phyloP scores from a whole-genome alignment of 345 rosid species.

The Sonneratia alba region DNA sequence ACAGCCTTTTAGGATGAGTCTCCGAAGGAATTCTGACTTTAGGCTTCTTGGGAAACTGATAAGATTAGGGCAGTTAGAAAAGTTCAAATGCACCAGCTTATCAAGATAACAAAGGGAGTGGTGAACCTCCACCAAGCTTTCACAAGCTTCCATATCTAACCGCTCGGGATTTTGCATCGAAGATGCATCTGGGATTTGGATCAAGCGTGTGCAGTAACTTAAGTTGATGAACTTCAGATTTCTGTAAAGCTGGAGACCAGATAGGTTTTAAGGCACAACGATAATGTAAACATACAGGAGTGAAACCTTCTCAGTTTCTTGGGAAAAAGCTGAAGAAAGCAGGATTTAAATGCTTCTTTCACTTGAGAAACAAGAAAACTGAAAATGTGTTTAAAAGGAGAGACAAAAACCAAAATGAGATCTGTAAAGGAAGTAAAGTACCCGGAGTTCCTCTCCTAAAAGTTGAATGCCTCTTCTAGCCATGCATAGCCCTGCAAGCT shows the following conservation, averaged over 20 bases:
- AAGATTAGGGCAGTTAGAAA: slow-evolving; percentile 7
- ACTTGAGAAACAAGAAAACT: not conserved
- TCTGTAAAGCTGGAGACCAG: not conserved
- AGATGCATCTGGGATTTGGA: slow-evolving; percentile 1
- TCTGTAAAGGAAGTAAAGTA: not conserved
- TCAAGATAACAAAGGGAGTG: slow-evolving; percentile 1
- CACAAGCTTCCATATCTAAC: slow-evolving; percentile 6
- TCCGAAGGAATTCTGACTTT: slow-evolving; percentile 2
- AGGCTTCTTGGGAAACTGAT: not conserved
- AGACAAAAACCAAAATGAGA: not conserved
- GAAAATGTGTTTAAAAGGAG: not conserved
- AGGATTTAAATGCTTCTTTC: too few species aligned
- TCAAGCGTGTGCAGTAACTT: not conserved
- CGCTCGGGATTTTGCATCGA: slow-evolving; percentile 3
- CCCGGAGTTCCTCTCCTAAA: slow-evolving; percentile 3
- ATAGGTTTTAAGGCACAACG: not conserved
- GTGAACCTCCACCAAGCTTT: slow-evolving; percentile 7
- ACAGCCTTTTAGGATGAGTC: slow-evolving; percentile 1
- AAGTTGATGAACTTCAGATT: slow-evolving; percentile 5
- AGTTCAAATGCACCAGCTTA: slow-evolving; percentile 7
- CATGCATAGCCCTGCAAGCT: slow-evolving; percentile 8
- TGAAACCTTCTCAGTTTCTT: not conserved
- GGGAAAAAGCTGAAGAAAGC: too few species aligned
- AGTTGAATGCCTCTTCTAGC: not conserved
- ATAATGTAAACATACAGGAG: too few species aligned